These are phyloP conservation scores for Leishmania tropica DNA, from an alignment of 208 protist species.

Conservation along the genomic window DNA sequence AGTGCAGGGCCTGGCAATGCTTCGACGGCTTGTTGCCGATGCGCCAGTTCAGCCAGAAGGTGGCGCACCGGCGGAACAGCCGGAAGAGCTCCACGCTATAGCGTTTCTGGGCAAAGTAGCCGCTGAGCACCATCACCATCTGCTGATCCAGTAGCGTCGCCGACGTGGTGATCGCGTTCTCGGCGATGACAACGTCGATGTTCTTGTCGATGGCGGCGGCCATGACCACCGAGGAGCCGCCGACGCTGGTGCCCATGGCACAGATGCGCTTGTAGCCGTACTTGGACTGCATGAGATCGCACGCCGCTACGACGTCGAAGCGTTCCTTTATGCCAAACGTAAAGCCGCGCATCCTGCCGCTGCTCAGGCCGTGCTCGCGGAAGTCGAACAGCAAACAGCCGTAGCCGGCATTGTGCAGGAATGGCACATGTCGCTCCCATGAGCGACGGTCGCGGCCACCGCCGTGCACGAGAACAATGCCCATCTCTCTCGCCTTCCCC, in stretches of 20 bases:
- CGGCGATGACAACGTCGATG: conserved; percentile 88
- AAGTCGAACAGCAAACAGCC: conserved; percentile 91
- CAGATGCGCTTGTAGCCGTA: conserved; percentile 78
- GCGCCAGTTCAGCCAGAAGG: conserved; percentile 86
- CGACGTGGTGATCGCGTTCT: conserved; percentile 89
- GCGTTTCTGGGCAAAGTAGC: conserved; percentile 68
- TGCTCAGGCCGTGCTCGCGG: conserved; percentile 86
- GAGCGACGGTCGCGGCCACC: conserved; percentile 89
- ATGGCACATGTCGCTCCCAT: conserved; percentile 90
- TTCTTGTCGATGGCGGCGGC: conserved; percentile 83
- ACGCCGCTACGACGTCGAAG: conserved; percentile 87
- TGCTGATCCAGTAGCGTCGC: conserved; percentile 84
- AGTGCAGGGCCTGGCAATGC: conserved; percentile 85
- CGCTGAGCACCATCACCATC: conserved; percentile 63
- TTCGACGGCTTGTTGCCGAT: conserved; percentile 87
- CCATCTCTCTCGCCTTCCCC: conserved; percentile 24
- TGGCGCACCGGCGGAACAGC: conserved; percentile 60
- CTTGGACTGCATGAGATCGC: conserved; percentile 61
- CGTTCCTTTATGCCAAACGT: conserved; percentile 91
- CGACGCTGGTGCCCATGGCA: conserved; percentile 90
- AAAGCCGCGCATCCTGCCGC: conserved; percentile 84
- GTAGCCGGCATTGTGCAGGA: conserved; percentile 86
- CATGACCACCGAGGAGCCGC: conserved; percentile 90
- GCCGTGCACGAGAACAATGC: conserved; percentile 91
- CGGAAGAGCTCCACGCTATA: conserved; percentile 72